Percentiles rank a stretch among this genome's conserved stretches.
Conservation (phyloP, 2,329 filamentous ascomycete genomes). For the Fusarium hostae region DNA sequence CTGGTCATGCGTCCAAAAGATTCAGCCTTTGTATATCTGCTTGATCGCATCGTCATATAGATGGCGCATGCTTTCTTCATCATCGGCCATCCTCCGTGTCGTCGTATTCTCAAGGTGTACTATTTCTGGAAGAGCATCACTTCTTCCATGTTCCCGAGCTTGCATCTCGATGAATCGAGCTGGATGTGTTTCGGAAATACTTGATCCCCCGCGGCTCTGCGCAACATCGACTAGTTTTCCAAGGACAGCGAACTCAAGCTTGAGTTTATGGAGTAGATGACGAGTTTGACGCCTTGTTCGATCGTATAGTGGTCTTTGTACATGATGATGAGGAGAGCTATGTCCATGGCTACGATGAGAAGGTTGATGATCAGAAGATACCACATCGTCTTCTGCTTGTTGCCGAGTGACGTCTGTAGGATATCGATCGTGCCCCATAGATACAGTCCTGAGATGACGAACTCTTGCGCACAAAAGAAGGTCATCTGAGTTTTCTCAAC, state of each 20-base stretch:
- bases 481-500: constrained; percentile 24
- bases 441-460: constrained; percentile 11
- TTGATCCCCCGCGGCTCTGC: constrained; percentile 31
- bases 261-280: constrained; percentile 44
- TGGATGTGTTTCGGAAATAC: background rate
- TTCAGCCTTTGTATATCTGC: constrained; percentile 18
- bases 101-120: background rate
- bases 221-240: constrained; percentile 50
- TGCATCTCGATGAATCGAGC: background rate
- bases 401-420: constrained; percentile 19
- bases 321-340: constrained; percentile 26
- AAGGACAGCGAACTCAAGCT: constrained; percentile 52
- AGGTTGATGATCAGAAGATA: constrained; percentile 28
- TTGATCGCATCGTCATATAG: constrained; percentile 20
- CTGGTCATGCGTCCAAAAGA: background rate
- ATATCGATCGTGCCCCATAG: constrained; percentile 17
- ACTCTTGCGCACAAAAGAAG: constrained; percentile 20
- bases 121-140: background rate
- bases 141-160: background rate
- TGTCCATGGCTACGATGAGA: constrained; percentile 32
- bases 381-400: constrained; percentile 24
- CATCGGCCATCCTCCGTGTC: background rate
- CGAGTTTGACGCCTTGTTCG: constrained; percentile 22
- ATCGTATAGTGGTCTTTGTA: constrained; percentile 8
- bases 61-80: constrained; percentile 8